Evolutionary conservation across 305 asterid species (phyloP).

Genomic region (Fraxinus sp.): DNA sequence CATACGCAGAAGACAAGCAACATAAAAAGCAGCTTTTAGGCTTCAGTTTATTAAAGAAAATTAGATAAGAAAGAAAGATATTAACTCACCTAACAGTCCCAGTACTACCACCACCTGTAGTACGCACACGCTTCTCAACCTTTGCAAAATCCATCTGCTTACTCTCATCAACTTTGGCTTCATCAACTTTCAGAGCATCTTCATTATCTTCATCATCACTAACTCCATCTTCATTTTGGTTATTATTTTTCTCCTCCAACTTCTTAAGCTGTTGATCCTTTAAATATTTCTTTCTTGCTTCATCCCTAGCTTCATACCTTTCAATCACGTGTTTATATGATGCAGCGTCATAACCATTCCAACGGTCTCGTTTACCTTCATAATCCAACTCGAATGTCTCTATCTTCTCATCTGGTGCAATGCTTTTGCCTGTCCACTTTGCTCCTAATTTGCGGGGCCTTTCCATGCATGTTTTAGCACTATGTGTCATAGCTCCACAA

Average conservation of each 20-base stretch:
- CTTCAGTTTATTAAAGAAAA: not conserved
- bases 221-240: constrained; percentile 55
- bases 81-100: constrained; percentile 83
- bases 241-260: constrained; percentile 85
- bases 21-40: not conserved
- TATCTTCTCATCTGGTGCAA: constrained; percentile 93
- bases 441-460: constrained; percentile 92
- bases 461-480: constrained; percentile 72
- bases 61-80: not conserved
- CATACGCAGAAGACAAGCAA: not conserved
- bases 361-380: constrained; percentile 97
- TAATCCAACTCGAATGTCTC: constrained; percentile 92
- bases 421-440: constrained; percentile 63
- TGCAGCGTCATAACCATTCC: constrained; percentile 97
- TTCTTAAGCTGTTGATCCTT: constrained; percentile 87
- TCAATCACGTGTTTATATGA: constrained; percentile 67
- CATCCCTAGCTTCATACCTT: constrained; percentile 90
- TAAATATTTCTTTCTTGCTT: constrained; percentile 80
- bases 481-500: constrained; percentile 90
- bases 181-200: constrained; percentile 75
- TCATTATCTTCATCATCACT: constrained; percentile 88
- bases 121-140: constrained; percentile 99
- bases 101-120: constrained; percentile 99
- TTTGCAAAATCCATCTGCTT: constrained; percentile 99
- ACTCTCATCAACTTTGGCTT: constrained; percentile 99